A percentile compares a stretch with the other conserved stretches of the same genome.
Evolutionary conservation across 2,329 filamentous ascomycete species (phyloP).

Genomic region (Exophiala calicioides): DNA sequence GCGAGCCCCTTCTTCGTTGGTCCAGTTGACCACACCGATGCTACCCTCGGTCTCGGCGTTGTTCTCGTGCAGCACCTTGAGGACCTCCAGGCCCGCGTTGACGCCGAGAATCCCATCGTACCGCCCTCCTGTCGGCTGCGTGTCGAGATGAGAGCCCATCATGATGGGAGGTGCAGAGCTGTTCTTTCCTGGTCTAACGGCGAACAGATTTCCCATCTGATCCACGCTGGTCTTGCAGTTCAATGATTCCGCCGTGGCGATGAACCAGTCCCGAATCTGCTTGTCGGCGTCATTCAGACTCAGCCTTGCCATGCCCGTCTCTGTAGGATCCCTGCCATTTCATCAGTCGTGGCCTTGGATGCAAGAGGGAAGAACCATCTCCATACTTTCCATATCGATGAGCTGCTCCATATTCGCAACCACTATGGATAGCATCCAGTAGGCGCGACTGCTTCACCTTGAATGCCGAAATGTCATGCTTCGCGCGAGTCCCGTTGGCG

Average conservation of each 20-base stretch:
- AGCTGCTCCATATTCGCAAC: conserved; percentile 31
- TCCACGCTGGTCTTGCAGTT: conserved; percentile 70
- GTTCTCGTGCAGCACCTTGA: conserved; percentile 68
- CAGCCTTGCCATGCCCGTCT: conserved; percentile 70
- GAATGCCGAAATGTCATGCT: conserved; percentile 27
- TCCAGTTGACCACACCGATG: conserved; percentile 77
- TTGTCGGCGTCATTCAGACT: conserved; percentile 72
- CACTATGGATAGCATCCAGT: conserved; percentile 31
- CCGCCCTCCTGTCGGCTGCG: conserved; percentile 54
- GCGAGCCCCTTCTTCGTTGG: conserved; percentile 78
- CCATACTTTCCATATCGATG: conserved; percentile 32
- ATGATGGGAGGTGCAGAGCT: conserved; percentile 64
- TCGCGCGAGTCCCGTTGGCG: conserved; percentile 21
- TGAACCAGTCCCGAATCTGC: conserved; percentile 73
- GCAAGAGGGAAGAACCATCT: no score
- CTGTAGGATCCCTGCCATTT: conserved; percentile 24
- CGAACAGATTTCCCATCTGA: conserved; percentile 79
- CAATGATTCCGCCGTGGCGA: conserved; percentile 60
- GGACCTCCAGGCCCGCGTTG: conserved; percentile 70
- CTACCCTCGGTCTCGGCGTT: conserved; percentile 68
- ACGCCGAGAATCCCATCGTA: conserved; percentile 79
- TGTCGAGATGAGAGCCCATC: conserved; percentile 68
- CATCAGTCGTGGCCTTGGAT: no score
- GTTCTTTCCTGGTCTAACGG: conserved; percentile 63
- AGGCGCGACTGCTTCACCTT: conserved; percentile 32